These are phyloP conservation scores for Barnettozyma vustinii DNA, from an alignment of 805 yeast genomes.

Conservation along the genomic window DNA sequence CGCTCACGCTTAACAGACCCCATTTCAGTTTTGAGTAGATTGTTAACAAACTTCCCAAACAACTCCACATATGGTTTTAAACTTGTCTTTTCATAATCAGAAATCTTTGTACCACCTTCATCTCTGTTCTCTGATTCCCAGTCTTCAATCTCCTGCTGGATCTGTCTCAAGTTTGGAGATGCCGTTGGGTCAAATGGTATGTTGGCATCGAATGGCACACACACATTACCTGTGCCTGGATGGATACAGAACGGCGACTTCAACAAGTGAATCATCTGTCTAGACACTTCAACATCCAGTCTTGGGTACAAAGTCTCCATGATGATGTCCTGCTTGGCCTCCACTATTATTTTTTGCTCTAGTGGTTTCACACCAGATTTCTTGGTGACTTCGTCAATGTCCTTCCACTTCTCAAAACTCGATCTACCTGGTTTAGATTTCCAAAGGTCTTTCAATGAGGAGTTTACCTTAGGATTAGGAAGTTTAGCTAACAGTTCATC, in stretches of 20 bases:
- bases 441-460: constrained; percentile 59
- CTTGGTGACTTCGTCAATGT: constrained; percentile 49
- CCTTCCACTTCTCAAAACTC: constrained; percentile 72
- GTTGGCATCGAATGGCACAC: constrained; percentile 66
- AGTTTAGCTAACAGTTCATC: constrained; percentile 54
- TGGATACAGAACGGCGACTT: constrained; percentile 97
- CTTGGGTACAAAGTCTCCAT: constrained; percentile 83
- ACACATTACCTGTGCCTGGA: constrained; percentile 91
- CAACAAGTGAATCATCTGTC: constrained; percentile 82
- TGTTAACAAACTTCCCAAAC: constrained; percentile 59
- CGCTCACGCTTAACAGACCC: constrained; percentile 35
- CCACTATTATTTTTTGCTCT: constrained; percentile 48
- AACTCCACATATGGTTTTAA: constrained; percentile 65
- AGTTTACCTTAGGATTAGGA: constrained; percentile 50
- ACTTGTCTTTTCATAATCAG: constrained; percentile 59
- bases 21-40: constrained; percentile 49
- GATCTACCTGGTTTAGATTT: constrained; percentile 42
- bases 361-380: constrained; percentile 31
- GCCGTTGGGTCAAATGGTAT: constrained; percentile 67
- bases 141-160: constrained; percentile 60
- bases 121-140: constrained; percentile 31
- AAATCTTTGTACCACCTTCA: constrained; percentile 15
- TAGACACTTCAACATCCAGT: constrained; percentile 88
- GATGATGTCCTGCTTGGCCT: constrained; percentile 76
- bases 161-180: constrained; percentile 67